Evolutionary conservation across 2,329 filamentous ascomycete species (phyloP).

Genomic region (Diaporthe vexans): DNA sequence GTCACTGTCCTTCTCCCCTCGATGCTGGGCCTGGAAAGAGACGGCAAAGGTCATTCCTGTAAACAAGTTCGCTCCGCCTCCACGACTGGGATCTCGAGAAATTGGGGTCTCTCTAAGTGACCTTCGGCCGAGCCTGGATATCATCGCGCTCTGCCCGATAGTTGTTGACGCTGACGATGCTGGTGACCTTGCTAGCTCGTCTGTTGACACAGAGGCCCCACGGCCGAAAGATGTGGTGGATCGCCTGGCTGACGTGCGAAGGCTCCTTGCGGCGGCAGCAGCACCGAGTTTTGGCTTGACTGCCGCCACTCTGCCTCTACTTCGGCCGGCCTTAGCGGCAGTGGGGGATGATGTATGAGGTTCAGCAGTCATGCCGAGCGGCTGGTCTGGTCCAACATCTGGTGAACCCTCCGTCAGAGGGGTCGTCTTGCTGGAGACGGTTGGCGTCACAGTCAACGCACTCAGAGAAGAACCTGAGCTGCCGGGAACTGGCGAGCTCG

Average conservation of each 20-base stretch:
- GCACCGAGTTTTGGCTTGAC: conserved; percentile 47
- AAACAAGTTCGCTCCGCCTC: conserved; percentile 66
- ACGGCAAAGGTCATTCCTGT: conserved; percentile 89
- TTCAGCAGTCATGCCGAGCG: conserved; percentile 14
- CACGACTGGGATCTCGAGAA: conserved; percentile 34
- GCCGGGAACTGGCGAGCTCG: conserved; percentile 3
- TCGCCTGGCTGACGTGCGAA: conserved; percentile 48
- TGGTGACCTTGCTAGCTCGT: conserved; percentile 62
- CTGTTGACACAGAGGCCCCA: conserved; percentile 59
- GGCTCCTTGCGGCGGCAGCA: conserved; percentile 44
- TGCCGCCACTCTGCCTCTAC: conserved; percentile 44
- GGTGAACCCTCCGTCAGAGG: conserved; percentile 53
- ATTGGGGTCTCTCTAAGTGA: conserved; percentile 39
- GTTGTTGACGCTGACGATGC: conserved; percentile 49
- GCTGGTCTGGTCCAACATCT: conserved; percentile 43
- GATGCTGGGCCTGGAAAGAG: conserved; percentile 71
- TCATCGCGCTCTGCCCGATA: conserved; percentile 55
- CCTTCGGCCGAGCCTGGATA: conserved; percentile 45
- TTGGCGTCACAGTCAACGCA: conserved; percentile 56
- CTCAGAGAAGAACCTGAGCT: conserved; percentile 57
- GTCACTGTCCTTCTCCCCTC: conserved; percentile 68
- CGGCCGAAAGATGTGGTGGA: conserved; percentile 42
- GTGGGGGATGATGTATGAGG: conserved; percentile 53
- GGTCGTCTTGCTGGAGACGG: conserved; percentile 53
- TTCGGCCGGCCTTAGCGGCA: conserved; percentile 49